Evolutionary conservation across 1,284 basidiomycete genomes (phyloP).

Genomic region (Singerocomus inundabilis): DNA sequence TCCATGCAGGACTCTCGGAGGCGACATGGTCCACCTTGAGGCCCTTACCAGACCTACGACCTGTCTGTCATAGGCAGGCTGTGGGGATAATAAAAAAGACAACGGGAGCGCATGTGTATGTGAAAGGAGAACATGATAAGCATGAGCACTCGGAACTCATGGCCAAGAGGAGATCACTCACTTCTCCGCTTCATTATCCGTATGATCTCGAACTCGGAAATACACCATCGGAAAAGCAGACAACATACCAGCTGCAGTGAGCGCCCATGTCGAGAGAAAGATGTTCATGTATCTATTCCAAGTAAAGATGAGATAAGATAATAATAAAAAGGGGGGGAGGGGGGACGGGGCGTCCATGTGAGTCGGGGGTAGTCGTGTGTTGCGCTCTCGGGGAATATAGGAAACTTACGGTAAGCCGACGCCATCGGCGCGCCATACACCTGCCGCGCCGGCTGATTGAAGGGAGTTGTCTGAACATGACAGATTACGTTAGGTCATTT

Average conservation of each 20-base stretch:
- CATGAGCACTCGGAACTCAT: background rate
- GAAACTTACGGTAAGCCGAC: slow-evolving; percentile 27
- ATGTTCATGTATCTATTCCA: slow-evolving; percentile 37
- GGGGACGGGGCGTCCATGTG: too few relatives aligned
- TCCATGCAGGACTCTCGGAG: too few relatives aligned
- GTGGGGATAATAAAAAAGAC: background rate
- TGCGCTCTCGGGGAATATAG: background rate
- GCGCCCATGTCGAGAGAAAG: slow-evolving; percentile 36
- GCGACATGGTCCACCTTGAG: background rate
- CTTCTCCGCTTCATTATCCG: slow-evolving; percentile 27
- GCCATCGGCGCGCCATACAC: slow-evolving; percentile 38
- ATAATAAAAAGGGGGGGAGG: too few relatives aligned
- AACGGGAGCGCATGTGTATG: too few relatives aligned
- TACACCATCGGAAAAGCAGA: slow-evolving; percentile 39
- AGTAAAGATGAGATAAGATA: too few relatives aligned
- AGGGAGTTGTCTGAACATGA: slow-evolving; percentile 40
- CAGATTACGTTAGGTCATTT: too few relatives aligned
- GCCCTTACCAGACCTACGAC: background rate
- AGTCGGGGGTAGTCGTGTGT: background rate
- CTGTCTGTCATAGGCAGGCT: background rate
- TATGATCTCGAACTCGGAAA: slow-evolving; percentile 34
- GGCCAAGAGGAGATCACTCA: too few relatives aligned
- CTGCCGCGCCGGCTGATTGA: slow-evolving; percentile 39
- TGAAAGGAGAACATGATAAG: too few relatives aligned
- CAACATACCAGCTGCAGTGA: slow-evolving; percentile 33